These are phyloP conservation scores for Suillus lakei DNA, from an alignment of 768 basidiomycete genomes.

Conservation along the genomic window DNA sequence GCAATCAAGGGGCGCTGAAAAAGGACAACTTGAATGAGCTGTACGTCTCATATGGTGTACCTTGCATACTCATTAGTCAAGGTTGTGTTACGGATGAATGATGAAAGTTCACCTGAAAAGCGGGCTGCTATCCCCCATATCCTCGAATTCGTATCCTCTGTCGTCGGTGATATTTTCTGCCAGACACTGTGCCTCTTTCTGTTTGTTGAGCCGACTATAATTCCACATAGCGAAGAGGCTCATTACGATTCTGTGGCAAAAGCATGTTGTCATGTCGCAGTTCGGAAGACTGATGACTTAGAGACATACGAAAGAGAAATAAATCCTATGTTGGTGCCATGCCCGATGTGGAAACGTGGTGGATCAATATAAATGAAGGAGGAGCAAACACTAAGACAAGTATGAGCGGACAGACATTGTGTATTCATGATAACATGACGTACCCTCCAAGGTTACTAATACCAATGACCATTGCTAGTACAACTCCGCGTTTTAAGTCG, in stretches of 20 bases:
- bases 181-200: constrained; percentile 50
- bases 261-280: constrained; percentile 30
- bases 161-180: constrained; percentile 47
- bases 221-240: constrained; percentile 51
- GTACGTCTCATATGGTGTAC: not conserved
- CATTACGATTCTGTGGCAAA: constrained; percentile 42
- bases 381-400: constrained; percentile 40
- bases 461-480: constrained; percentile 57
- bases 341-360: constrained; percentile 42
- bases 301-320: constrained; percentile 32
- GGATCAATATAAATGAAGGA: constrained; percentile 47
- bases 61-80: not conserved
- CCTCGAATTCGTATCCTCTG: constrained; percentile 44
- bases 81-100: not conserved
- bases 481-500: constrained; percentile 55
- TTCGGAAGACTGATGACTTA: constrained; percentile 14
- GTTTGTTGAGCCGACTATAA: constrained; percentile 54
- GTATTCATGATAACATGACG: constrained; percentile 38
- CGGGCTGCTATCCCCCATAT: constrained; percentile 59
- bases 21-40: not conserved
- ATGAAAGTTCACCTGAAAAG: constrained; percentile 48
- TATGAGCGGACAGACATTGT: not conserved
- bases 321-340: constrained; percentile 42
- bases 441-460: constrained; percentile 59
- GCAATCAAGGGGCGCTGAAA: not conserved